A percentile compares a stretch with the other conserved stretches of the same genome.
phyloP scores from a whole-genome alignment of 2,329 filamentous ascomycete genomes.

The Macroventuria anomochaeta region DNA sequence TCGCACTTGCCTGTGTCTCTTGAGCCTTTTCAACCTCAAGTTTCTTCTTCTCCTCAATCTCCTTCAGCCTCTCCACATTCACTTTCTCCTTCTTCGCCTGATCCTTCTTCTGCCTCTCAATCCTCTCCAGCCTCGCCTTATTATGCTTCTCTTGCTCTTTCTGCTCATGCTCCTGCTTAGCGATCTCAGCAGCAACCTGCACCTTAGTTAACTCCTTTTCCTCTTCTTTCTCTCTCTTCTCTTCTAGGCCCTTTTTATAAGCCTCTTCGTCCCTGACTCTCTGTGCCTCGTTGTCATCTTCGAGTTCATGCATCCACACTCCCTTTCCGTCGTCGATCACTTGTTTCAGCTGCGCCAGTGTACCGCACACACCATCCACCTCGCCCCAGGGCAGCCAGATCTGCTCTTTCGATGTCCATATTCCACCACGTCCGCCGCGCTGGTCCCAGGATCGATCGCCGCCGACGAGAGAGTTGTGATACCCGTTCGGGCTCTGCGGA shows the following conservation, averaged over 20 bases:
- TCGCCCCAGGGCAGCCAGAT: constrained; percentile 58
- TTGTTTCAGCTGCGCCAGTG: constrained; percentile 48
- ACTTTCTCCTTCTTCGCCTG: constrained; percentile 9
- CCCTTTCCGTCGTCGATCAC: constrained; percentile 59
- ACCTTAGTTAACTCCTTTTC: constrained; percentile 20
- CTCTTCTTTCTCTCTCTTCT: constrained; percentile 20
- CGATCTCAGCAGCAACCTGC: constrained; percentile 5
- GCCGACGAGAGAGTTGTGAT: constrained; percentile 54
- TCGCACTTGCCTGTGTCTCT: neutral
- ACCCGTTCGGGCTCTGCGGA: constrained; percentile 51
- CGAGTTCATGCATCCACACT: constrained; percentile 44
- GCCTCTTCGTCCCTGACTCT: constrained; percentile 22
- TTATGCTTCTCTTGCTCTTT: constrained; percentile 12
- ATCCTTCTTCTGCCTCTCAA: constrained; percentile 1
- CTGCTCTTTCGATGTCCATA: constrained; percentile 59
- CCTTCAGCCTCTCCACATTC: constrained; percentile 11
- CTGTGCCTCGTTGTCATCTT: constrained; percentile 24
- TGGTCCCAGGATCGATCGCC: constrained; percentile 58
- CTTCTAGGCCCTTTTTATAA: constrained; percentile 20
- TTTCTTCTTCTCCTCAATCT: neutral
- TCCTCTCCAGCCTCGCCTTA: constrained; percentile 15
- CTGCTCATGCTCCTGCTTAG: constrained; percentile 16
- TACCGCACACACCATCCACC: constrained; percentile 49
- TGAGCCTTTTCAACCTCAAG: too few species aligned
- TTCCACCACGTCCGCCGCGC: constrained; percentile 60